These are phyloP conservation scores for Monosporascus sp. DNA, from an alignment of 2,329 filamentous ascomycete genomes.

Conservation along the genomic window DNA sequence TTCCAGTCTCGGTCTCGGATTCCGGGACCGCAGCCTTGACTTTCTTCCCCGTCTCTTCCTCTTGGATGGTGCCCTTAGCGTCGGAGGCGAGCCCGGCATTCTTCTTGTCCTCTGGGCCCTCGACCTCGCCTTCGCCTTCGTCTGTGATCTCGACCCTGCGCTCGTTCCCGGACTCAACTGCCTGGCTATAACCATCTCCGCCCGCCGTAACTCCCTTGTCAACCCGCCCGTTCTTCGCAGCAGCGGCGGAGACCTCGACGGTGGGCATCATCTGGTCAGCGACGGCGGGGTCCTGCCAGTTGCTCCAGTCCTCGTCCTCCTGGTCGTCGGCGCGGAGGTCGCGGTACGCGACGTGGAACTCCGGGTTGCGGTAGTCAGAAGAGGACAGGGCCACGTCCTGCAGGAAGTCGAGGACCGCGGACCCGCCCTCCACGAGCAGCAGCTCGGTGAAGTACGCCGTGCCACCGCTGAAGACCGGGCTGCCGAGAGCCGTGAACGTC, in stretches of 20 bases:
- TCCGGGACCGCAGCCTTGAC: no score
- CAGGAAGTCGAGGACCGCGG: conserved; percentile 56
- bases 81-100: no score
- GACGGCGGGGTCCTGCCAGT: conserved; percentile 2
- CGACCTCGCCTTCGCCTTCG: not conserved
- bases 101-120: not conserved
- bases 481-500: conserved; percentile 46
- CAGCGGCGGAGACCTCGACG: not conserved
- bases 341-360: conserved; percentile 24
- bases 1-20: no score
- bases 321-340: conserved; percentile 10
- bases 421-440: conserved; percentile 53
- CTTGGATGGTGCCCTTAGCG: no score
- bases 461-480: conserved; percentile 65
- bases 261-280: not conserved
- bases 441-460: conserved; percentile 54
- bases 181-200: not conserved
- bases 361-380: conserved; percentile 34
- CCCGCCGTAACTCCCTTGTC: not conserved
- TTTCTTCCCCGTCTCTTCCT: no score
- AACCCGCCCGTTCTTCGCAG: no score
- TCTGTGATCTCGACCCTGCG: not conserved
- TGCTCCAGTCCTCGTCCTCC: conserved; percentile 24
- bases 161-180: not conserved
- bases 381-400: conserved; percentile 43